Evolutionary conservation across 305 asterid species (phyloP).

Genomic region (Monarda citriodora): DNA sequence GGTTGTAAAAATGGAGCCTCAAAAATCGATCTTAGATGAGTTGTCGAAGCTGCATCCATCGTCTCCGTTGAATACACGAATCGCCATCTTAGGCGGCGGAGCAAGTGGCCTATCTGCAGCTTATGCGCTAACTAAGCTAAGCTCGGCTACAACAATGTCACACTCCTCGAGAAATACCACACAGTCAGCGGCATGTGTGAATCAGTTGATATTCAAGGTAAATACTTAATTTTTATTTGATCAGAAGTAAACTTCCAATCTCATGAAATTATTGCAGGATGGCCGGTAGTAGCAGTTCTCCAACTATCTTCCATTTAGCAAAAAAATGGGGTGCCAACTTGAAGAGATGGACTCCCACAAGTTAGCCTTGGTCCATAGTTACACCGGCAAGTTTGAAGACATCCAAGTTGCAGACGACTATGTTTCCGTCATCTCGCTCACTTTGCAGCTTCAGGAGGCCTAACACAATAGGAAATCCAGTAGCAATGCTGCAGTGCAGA

Average conservation of each 20-base stretch:
- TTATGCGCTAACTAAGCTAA: slow-evolving; percentile 59
- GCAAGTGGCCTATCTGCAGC: slow-evolving; percentile 94
- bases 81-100: slow-evolving; percentile 87
- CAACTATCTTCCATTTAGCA: slow-evolving; percentile 72
- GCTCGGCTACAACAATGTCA: slow-evolving; percentile 74
- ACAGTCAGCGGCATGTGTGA: slow-evolving; percentile 91
- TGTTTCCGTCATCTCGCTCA: slow-evolving; percentile 69
- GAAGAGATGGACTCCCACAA: slow-evolving; percentile 84
- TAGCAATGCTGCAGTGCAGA: slow-evolving; percentile 86
- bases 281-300: slow-evolving; percentile 95
- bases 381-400: slow-evolving; percentile 71
- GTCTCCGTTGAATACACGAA: slow-evolving; percentile 54
- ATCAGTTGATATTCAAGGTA: slow-evolving; percentile 82
- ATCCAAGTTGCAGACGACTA: slow-evolving; percentile 84
- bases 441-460: slow-evolving; percentile 93
- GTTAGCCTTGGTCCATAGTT: slow-evolving; percentile 67
- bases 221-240: too few species aligned
- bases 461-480: slow-evolving; percentile 74
- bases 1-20: slow-evolving; percentile 36
- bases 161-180: slow-evolving; percentile 79
- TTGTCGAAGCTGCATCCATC: slow-evolving; percentile 71
- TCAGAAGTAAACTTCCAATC: too few species aligned
- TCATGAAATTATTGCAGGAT: too few species aligned
- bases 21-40: slow-evolving; percentile 55
- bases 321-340: slow-evolving; percentile 62